Base-by-base conservation (phyloP, 306 rosid genomes). In the Pterocarpus santalinus region DNA sequence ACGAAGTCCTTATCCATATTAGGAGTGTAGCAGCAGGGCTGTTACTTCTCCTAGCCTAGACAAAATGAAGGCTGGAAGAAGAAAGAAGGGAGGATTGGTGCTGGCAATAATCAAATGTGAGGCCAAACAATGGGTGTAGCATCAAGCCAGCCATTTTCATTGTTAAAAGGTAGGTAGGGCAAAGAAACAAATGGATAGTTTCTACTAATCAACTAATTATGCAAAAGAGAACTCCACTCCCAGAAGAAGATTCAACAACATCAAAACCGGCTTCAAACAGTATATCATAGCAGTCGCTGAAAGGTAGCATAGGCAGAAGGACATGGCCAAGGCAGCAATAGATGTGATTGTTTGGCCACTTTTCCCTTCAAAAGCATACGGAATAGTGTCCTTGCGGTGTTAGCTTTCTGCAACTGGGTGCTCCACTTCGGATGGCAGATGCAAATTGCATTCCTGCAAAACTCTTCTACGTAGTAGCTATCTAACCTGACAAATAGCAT, bases 361-460 rank as follows among this genome's bases (percentile, higher is more conserved):
- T 58, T 14, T 72, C 83, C 71, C 58, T 72, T 75, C 57, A 12
- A 28, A 43, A 8, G 8, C 34, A 39, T 14, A 32, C 3, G 28
- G 30, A 52, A 12, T 46, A 12, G 11, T 47, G 16, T 38, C 65
- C 38, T 39, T 33, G 56, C 49, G 33, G 2, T 8, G 28, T 39
- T 61, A 14, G 17, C 46, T 51, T 49, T 79, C 83, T 39, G 76
- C 57, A 71, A 75, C 67, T 46, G 35, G 43, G 36, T 70, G 35
- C 67, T 63, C 72, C 77, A 43, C 85, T 65, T 64, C 3, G 6
- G 28, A 22, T 22, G 28, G 28, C 28, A 22, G 55, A 39, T 80
- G 44, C 65, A 8, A 75, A 16, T 17, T 44, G 72, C 66, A 43
- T 69, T 66, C 83, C 87, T 65, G 85, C 81, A 65, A 83, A 73